Conservation (phyloP, 192 early-diverging fungal species). For the Jimgerdemannia flammicorona region DNA sequence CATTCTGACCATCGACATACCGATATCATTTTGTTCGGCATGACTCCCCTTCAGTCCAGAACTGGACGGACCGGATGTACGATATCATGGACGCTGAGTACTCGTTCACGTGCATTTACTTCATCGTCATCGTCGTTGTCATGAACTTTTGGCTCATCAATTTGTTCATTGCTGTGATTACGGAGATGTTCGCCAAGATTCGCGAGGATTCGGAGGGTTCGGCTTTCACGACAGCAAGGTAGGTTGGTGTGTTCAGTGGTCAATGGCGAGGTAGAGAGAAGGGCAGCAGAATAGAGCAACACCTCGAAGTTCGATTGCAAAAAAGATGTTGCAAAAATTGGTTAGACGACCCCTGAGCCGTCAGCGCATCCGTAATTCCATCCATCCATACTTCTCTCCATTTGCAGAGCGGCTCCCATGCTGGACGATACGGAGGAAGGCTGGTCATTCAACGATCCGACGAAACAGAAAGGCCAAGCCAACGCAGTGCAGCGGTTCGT, state of each 20-base stretch:
- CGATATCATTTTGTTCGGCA: not conserved
- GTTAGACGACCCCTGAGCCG: no score
- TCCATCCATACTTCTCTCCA: no score
- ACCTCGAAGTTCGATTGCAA: not conserved
- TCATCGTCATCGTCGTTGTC: conserved; percentile 52
- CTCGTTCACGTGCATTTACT: conserved; percentile 43
- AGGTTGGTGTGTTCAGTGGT: conserved; percentile 1
- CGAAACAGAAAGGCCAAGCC: conserved; percentile 4
- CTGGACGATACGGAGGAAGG: conserved; percentile 28
- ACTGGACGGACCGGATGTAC: conserved; percentile 62
- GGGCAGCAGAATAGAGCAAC: not conserved
- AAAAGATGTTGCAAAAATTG: no score
- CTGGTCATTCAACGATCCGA: conserved; percentile 19
- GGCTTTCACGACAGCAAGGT: conserved; percentile 50
- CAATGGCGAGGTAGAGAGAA: not conserved
- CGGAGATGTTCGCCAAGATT: conserved; percentile 64
- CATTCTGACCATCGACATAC: not conserved
- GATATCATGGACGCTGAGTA: conserved; percentile 56
- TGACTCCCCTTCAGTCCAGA: conserved; percentile 35
- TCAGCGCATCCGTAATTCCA: no score
- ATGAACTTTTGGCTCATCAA: conserved; percentile 65
- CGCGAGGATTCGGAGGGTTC: conserved; percentile 55
- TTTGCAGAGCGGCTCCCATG: conserved; percentile 15
- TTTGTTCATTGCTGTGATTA: conserved; percentile 63
- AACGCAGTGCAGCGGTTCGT: conserved; percentile 15